Evolutionary conservation across 305 asterid species (phyloP).

Genomic region (Solanum chacoense): DNA sequence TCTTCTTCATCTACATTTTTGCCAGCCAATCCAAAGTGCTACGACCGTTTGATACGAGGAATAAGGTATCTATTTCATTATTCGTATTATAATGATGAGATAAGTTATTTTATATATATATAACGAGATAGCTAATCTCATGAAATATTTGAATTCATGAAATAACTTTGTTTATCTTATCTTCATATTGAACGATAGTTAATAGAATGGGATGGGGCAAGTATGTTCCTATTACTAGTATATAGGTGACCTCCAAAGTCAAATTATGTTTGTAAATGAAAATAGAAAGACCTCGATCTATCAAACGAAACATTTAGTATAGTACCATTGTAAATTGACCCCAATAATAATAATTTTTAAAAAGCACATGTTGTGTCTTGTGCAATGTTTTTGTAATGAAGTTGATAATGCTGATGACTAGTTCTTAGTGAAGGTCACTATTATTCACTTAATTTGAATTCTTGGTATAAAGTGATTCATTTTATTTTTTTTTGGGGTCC

Average conservation of each 20-base stretch:
- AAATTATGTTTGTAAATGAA: background rate
- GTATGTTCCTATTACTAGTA: background rate
- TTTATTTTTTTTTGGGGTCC: background rate
- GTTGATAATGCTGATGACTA: background rate
- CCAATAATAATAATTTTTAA: background rate
- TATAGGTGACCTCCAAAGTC: background rate
- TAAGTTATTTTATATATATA: background rate
- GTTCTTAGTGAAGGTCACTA: background rate
- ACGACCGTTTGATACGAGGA: background rate
- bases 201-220: background rate
- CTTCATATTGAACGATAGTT: background rate
- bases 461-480: background rate
- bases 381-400: background rate
- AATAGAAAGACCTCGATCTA: background rate
- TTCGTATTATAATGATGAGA: background rate
- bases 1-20: background rate
- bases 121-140: background rate
- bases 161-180: background rate
- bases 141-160: fast-evolving
- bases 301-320: background rate
- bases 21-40: background rate
- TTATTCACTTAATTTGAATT: background rate
- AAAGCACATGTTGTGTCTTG: constrained; percentile 27
- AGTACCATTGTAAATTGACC: constrained; percentile 1
- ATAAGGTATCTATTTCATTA: background rate